Conservation (phyloP, 306 rosid genomes). For the Amphicarpaea edgeworthii region DNA sequence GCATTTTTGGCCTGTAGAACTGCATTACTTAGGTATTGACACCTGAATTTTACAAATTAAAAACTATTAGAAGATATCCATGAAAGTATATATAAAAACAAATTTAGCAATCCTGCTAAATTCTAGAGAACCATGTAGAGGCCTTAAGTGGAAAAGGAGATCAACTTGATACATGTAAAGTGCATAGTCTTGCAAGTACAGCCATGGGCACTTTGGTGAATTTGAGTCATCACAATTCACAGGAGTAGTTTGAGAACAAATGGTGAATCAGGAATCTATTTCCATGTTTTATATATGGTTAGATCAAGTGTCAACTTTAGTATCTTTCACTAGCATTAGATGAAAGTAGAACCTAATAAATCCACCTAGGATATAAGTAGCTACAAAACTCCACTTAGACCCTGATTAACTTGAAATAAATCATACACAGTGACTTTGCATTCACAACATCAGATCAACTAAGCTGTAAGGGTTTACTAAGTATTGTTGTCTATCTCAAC, state of each 20-base stretch:
- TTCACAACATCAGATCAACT: conserved; percentile 34
- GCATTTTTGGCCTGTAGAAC: conserved; percentile 93
- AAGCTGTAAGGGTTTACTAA: conserved; percentile 9
- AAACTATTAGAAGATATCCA: conserved; percentile 40
- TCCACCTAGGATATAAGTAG: conserved; percentile 24
- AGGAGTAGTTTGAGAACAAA: conserved; percentile 14
- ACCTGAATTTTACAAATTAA: conserved; percentile 64
- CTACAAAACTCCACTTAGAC: conserved; percentile 28
- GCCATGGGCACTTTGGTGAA: not conserved
- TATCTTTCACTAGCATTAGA: conserved; percentile 7
- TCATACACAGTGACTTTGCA: conserved; percentile 16
- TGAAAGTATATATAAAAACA: conserved; percentile 33
- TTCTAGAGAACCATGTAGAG: conserved; percentile 23
- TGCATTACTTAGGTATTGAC: conserved; percentile 92
- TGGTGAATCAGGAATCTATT: conserved; percentile 26
- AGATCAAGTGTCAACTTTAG: conserved; percentile 24
- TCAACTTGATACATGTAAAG: conserved; percentile 12
- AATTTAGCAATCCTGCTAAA: conserved; percentile 5
- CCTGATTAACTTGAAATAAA: not conserved
- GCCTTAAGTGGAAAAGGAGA: conserved; percentile 2
- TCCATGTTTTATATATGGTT: conserved; percentile 8
- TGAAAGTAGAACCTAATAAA: conserved; percentile 27
- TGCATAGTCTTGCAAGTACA: conserved; percentile 2
- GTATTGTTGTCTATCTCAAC: conserved; percentile 21
- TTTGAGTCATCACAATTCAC: conserved; percentile 22